Evolutionary conservation across 257 asterid genomes (phyloP).

Genomic region (Euphrasia confusa): DNA sequence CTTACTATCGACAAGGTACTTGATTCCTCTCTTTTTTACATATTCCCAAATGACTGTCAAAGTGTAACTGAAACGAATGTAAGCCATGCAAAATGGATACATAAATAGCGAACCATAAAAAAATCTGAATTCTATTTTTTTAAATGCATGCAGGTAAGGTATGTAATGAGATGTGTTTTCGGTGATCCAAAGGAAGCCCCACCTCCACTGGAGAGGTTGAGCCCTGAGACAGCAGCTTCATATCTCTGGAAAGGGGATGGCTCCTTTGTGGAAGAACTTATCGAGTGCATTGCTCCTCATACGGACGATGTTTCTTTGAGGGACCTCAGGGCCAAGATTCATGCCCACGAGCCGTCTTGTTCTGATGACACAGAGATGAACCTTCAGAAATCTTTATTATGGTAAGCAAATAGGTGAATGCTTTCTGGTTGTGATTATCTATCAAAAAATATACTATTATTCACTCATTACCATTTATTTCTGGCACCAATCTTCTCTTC

Average conservation of each 20-base stretch:
- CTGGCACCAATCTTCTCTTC: too few species aligned
- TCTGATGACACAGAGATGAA: conserved; percentile 52
- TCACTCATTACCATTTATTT: too few species aligned
- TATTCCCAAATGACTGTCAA: conserved; percentile 10
- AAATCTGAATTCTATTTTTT: conserved; percentile 8
- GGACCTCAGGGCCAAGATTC: conserved; percentile 73
- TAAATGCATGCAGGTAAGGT: conserved; percentile 62
- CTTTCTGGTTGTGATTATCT: background rate
- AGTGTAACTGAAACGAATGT: background rate
- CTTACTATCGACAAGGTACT: conserved; percentile 92
- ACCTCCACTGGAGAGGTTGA: conserved; percentile 90
- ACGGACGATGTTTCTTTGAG: conserved; percentile 58
- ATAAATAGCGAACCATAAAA: conserved; percentile 7
- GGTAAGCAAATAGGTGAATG: conserved; percentile 40
- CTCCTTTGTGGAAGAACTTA: conserved; percentile 83
- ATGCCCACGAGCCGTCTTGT: conserved; percentile 78
- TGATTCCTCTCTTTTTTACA: conserved; percentile 6
- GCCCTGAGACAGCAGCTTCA: conserved; percentile 67
- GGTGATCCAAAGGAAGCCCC: conserved; percentile 94
- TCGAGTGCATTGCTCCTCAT: conserved; percentile 79
- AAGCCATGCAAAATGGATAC: background rate
- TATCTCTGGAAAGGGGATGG: conserved; percentile 88
- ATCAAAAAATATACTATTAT: too few species aligned
- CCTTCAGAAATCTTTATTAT: conserved; percentile 75
- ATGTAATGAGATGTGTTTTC: conserved; percentile 90